Conservation (phyloP, 2,329 filamentous ascomycete species). For the Colletotrichum destructivum region DNA sequence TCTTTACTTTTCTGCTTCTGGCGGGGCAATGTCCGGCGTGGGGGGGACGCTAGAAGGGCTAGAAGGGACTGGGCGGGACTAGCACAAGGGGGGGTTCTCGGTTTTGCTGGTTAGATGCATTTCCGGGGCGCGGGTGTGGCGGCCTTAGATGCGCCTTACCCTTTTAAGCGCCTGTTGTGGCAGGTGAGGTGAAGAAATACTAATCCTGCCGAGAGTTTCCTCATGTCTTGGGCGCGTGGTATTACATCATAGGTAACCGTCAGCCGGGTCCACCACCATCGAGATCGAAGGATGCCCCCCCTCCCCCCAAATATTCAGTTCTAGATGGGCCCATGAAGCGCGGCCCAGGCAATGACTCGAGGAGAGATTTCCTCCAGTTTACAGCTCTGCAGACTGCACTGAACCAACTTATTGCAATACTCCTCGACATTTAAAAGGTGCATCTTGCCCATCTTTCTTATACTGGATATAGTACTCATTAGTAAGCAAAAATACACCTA, state of each 20-base stretch:
- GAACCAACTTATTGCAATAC: too few relatives aligned
- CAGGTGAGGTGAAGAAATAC: conserved; percentile 21
- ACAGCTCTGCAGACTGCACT: background rate
- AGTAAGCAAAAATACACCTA: too few relatives aligned
- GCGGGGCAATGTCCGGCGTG: background rate
- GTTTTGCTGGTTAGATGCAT: background rate
- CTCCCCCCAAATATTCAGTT: background rate
- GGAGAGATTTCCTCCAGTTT: background rate
- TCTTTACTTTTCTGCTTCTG: background rate
- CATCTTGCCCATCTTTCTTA: too few relatives aligned
- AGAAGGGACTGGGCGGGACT: too few relatives aligned
- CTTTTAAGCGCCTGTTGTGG: background rate
- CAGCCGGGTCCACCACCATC: background rate
- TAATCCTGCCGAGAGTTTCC: conserved; percentile 14
- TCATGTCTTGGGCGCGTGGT: background rate
- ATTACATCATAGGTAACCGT: conserved; percentile 24
- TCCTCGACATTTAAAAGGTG: too few relatives aligned
- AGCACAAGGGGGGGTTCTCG: too few relatives aligned
- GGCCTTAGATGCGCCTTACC: conserved; percentile 10
- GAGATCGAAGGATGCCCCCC: background rate
- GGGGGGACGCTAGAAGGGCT: background rate
- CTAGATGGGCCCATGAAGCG: conserved; percentile 4
- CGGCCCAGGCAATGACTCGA: conserved; percentile 4
- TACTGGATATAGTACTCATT: too few relatives aligned
- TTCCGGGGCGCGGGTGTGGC: conserved; percentile 1